These are phyloP conservation scores for Encephalitozoon hellem DNA, from an alignment of 371 early-diverging fungal genomes.

Conservation along the genomic window DNA sequence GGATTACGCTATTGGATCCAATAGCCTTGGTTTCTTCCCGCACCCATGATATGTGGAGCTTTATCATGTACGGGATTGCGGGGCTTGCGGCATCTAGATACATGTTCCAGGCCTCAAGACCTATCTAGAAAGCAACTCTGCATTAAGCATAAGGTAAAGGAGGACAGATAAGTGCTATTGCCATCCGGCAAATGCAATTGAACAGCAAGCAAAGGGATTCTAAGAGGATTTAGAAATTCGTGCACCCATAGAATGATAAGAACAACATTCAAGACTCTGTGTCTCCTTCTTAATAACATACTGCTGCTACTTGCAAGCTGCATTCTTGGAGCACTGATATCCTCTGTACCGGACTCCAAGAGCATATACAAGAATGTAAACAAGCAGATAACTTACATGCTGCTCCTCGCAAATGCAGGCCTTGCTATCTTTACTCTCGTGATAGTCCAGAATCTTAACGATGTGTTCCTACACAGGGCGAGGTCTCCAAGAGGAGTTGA, in stretches of 20 bases:
- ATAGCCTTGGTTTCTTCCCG: background rate
- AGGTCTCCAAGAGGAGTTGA: background rate
- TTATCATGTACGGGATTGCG: background rate
- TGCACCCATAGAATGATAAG: background rate
- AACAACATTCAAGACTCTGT: constrained; percentile 6
- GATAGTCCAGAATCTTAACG: constrained; percentile 21
- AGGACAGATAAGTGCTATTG: background rate
- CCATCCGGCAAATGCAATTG: background rate
- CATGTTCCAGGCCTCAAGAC: constrained; percentile 1
- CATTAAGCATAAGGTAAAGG: background rate
- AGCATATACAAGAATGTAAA: background rate
- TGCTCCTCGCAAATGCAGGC: constrained; percentile 13
- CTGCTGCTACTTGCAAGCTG: background rate
- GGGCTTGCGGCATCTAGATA: background rate
- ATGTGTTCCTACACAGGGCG: background rate
- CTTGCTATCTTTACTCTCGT: constrained; percentile 15
- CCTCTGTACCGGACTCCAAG: background rate
- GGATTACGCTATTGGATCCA: constrained; percentile 1
- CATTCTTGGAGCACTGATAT: background rate
- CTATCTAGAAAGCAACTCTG: background rate
- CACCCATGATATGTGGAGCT: constrained; percentile 8
- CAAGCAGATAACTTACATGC: background rate
- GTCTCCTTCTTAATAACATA: background rate
- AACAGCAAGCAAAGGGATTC: background rate
- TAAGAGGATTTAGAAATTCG: background rate